phyloP scores from a whole-genome alignment of 2,329 filamentous ascomycete species.

The Aspergillus eucalypticola region DNA sequence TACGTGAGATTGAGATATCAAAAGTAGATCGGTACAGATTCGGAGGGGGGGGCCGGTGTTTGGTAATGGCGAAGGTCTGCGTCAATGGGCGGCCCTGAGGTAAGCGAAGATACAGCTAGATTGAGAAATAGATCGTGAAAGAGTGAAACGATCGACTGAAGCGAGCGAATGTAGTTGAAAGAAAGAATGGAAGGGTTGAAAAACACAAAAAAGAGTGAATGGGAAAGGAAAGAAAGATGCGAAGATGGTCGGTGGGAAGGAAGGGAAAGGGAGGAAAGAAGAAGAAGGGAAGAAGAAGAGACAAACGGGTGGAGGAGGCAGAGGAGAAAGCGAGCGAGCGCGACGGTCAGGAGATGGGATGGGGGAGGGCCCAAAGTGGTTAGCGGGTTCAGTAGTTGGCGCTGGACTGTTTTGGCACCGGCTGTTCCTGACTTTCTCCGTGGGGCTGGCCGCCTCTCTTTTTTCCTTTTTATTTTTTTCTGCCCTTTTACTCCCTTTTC shows the following conservation, averaged over 20 bases:
- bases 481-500: constrained; percentile 1
- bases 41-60: not conserved
- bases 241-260: constrained; percentile 27
- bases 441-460: constrained; percentile 14
- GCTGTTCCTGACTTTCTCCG: constrained; percentile 20
- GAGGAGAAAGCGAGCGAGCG: constrained; percentile 11
- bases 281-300: constrained; percentile 18
- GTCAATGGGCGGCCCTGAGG: constrained; percentile 24
- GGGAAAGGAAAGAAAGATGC: constrained; percentile 29
- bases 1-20: constrained; percentile 18
- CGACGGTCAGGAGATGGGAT: constrained; percentile 21
- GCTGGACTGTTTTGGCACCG: constrained; percentile 17
- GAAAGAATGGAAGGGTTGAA: constrained; percentile 30
- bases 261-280: constrained; percentile 16
- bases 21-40: constrained; percentile 16
- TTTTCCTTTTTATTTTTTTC: constrained; percentile 8
- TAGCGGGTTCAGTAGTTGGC: constrained; percentile 9
- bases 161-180: constrained; percentile 32
- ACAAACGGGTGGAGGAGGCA: constrained; percentile 19
- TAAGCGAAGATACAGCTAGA: constrained; percentile 39
- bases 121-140: constrained; percentile 49
- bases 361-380: constrained; percentile 15
- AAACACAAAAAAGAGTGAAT: constrained; percentile 35
- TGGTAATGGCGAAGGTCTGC: constrained; percentile 22
- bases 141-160: constrained; percentile 53